Evolutionary conservation across 139 green algal species (phyloP).

Genomic region (Chlorella sp.): DNA sequence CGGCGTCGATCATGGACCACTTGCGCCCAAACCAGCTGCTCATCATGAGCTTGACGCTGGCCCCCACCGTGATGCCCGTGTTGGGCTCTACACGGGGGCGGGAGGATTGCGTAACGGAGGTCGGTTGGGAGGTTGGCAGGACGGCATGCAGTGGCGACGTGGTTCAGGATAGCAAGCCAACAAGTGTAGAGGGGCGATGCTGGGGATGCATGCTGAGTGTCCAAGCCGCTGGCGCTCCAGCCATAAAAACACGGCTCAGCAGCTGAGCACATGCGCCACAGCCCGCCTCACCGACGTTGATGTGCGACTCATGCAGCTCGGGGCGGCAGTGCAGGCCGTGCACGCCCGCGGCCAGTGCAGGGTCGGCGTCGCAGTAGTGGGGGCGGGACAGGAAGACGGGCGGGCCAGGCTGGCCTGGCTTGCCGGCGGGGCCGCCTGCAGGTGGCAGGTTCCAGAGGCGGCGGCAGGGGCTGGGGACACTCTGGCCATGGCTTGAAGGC

Average conservation of each 20-base stretch:
- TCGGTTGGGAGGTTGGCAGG: background rate
- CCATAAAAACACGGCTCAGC: no score
- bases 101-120: no score
- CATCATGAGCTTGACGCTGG: slow-evolving; percentile 57
- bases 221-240: no score
- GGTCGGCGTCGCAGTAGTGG: slow-evolving; percentile 50
- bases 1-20: slow-evolving; percentile 48
- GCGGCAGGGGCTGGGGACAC: background rate
- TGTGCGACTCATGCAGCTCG: slow-evolving; percentile 29
- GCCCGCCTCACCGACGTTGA: slow-evolving; percentile 41
- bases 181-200: background rate
- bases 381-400: slow-evolving; percentile 52
- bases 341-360: slow-evolving; percentile 29
- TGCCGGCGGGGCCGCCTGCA: slow-evolving; percentile 20
- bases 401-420: slow-evolving; percentile 26
- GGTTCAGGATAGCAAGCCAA: background rate
- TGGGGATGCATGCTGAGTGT: no score
- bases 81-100: slow-evolving; percentile 14
- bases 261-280: background rate
- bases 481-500: background rate
- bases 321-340: slow-evolving; percentile 40
- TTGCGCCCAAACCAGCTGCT: slow-evolving; percentile 44
- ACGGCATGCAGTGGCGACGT: background rate
- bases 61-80: slow-evolving; percentile 61
- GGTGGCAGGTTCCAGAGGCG: background rate